Conservation (phyloP, 371 early-diverging fungal genomes). For the Rhizopus stolonifer region DNA sequence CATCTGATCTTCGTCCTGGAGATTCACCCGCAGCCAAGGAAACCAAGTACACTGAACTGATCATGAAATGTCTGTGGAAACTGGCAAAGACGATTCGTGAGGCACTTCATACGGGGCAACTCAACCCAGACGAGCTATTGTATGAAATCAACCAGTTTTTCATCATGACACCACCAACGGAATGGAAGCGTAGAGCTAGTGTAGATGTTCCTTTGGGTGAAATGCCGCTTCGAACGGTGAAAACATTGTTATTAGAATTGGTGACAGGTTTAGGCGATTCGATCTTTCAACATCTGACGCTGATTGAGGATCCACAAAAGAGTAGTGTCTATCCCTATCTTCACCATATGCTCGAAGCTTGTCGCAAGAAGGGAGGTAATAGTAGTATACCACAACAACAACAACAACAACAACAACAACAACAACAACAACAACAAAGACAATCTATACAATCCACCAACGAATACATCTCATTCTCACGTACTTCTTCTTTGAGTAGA, state of each 20-base stretch:
- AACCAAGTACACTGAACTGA: slow-evolving; percentile 79
- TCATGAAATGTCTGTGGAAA: slow-evolving; percentile 97
- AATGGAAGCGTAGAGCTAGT: slow-evolving; percentile 83
- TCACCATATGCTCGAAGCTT: slow-evolving; percentile 70
- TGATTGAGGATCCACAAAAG: slow-evolving; percentile 63
- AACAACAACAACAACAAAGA: slow-evolving; percentile 25
- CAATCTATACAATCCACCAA: slow-evolving; percentile 18
- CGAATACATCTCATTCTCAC: slow-evolving; percentile 23
- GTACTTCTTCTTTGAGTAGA: slow-evolving; percentile 31
- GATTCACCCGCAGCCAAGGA: slow-evolving; percentile 56
- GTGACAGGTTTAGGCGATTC: slow-evolving; percentile 65
- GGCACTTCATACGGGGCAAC: slow-evolving; percentile 50
- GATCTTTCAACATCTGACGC: slow-evolving; percentile 58
- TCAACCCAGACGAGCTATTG: slow-evolving; percentile 64
- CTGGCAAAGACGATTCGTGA: slow-evolving; percentile 81
- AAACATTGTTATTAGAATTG: slow-evolving; percentile 84
- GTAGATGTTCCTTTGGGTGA: slow-evolving; percentile 80
- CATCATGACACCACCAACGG: slow-evolving; percentile 71
- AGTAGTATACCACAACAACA: slow-evolving; percentile 35
- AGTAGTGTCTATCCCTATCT: slow-evolving; percentile 71
- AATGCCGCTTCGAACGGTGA: slow-evolving; percentile 91
- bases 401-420: slow-evolving; percentile 20
- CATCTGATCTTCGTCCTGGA: slow-evolving; percentile 46
- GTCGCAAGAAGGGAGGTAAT: slow-evolving; percentile 56
- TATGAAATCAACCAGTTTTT: slow-evolving; percentile 82